Percentiles rank a stretch among this genome's conserved stretches.
Evolutionary conservation across 2,329 filamentous ascomycete species (phyloP).

Genomic region (Akanthomyces lecanii): DNA sequence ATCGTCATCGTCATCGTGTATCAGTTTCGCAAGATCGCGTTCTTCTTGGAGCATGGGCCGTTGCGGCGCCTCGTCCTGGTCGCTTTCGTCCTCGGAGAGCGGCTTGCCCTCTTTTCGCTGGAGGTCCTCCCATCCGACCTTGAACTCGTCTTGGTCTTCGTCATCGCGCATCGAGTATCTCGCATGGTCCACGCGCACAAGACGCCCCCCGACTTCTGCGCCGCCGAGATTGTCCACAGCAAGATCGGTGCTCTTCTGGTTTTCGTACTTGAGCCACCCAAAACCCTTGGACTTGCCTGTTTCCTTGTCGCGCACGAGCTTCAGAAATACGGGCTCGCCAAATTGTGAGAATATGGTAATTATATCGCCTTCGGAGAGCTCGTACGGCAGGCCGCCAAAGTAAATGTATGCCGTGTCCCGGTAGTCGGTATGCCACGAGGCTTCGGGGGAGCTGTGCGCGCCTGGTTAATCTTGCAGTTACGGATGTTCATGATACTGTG

Average conservation of each 20-base stretch:
- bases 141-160: conserved; percentile 58
- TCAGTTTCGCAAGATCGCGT: conserved; percentile 68
- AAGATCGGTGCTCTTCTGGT: conserved; percentile 91
- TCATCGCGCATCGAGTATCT: conserved; percentile 87
- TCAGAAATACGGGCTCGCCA: conserved; percentile 89
- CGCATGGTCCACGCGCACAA: conserved; percentile 87
- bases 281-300: conserved; percentile 94
- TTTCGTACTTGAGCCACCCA: conserved; percentile 96
- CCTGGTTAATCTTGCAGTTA: background rate
- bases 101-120: conserved; percentile 46
- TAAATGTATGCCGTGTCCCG: conserved; percentile 96
- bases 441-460: conserved; percentile 64
- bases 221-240: conserved; percentile 95
- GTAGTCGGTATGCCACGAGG: conserved; percentile 96
- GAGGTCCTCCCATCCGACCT: conserved; percentile 57
- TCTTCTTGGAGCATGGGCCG: conserved; percentile 76
- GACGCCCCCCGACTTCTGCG: conserved; percentile 72
- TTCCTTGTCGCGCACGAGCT: conserved; percentile 90
- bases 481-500: background rate
- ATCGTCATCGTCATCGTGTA: conserved; percentile 83
- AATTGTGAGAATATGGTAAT: conserved; percentile 97
- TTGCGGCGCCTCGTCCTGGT: conserved; percentile 38
- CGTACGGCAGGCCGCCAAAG: conserved; percentile 88
- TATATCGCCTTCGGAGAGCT: conserved; percentile 91
- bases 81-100: conserved; percentile 42